These are phyloP conservation scores for Poterioochromonas sp. DNA, from an alignment of 352 stramenopile genomes.

Conservation along the genomic window DNA sequence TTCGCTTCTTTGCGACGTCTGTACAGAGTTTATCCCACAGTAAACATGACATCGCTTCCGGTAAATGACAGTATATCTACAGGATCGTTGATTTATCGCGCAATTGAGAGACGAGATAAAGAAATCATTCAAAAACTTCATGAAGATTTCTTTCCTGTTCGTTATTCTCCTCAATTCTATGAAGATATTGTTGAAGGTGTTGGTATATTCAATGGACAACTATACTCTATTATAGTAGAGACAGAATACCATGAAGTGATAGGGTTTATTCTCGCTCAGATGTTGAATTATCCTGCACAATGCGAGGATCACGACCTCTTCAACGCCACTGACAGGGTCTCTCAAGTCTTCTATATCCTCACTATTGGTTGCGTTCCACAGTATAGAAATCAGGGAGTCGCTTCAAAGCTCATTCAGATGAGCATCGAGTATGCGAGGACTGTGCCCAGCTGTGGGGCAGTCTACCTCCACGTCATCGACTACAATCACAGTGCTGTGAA, in stretches of 20 bases:
- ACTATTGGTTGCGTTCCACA: background rate
- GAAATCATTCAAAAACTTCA: background rate
- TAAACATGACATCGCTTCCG: no score
- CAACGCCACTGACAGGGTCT: no score
- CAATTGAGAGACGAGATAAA: no score
- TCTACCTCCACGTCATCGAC: slow-evolving; percentile 16
- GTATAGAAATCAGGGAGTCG: background rate
- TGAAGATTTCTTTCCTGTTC: slow-evolving; percentile 10
- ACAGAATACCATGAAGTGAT: background rate
- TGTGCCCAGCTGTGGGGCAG: background rate
- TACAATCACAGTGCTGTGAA: background rate
- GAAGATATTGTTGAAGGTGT: background rate
- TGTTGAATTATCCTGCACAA: background rate
- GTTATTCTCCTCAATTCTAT: background rate
- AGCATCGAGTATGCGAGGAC: background rate
- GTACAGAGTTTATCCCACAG: no score
- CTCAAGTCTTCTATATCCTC: slow-evolving; percentile 2
- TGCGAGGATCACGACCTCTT: background rate
- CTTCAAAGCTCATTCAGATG: background rate
- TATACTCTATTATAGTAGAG: background rate
- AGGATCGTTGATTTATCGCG: no score
- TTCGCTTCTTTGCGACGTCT: no score
- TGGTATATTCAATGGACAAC: background rate
- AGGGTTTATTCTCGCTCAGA: background rate
- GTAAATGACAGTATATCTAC: no score